Base-by-base conservation (phyloP, 2,329 filamentous ascomycete genomes). In the Monilinia laxa region DNA sequence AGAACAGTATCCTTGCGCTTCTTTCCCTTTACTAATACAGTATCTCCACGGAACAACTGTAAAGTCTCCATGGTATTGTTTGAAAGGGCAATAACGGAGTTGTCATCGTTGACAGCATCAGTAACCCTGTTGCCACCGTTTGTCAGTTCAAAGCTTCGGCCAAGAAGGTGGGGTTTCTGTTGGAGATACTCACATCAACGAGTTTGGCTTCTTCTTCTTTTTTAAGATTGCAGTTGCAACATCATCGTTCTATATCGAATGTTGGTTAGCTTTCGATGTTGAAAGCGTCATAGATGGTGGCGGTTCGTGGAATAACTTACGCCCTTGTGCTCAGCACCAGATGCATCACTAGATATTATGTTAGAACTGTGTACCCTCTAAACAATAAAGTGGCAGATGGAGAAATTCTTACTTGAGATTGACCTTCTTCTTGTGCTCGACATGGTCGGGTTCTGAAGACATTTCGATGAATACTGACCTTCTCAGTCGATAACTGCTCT, bases 161-260 rank as follows among this genome's bases (percentile, higher is more conserved):
- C 35, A 25, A 57, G 62, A 53, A 57, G 69, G 64, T 53, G 64
- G 64, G 55, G 64, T 65, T 10, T 62, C 23, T 71, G 49, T 47
- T 63, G 40, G 55, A 68, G 55, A 71, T 74, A 80, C 89, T 79
- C 85, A 96, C 93, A 99, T 96, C 79, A 99, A 82, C 77, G 94
- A 96, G 82, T 99, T 99, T 75, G 93, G 93, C 92, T 99, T 99
- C 93, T 99, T 99, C 90, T 99, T 99, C 87, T 98, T 98, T 85
- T 97, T 98, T 77, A 99, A 87, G 75, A 99, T 99, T 73, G 95
- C 95, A 56, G 95, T 99, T 64, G 95, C 88, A 70, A 90, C 92
- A 78, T 97, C 95, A 79, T 97, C 91, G 76, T 92, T 89, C 89
- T 96, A 76, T 40, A 68, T 71, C 55, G 40, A 53, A 68, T 68